A percentile compares a stretch with the other conserved stretches of the same genome.
Evolutionary conservation across 108 stramenopile species (phyloP).

Genomic region (Mayamaea pseudoterrestris): DNA sequence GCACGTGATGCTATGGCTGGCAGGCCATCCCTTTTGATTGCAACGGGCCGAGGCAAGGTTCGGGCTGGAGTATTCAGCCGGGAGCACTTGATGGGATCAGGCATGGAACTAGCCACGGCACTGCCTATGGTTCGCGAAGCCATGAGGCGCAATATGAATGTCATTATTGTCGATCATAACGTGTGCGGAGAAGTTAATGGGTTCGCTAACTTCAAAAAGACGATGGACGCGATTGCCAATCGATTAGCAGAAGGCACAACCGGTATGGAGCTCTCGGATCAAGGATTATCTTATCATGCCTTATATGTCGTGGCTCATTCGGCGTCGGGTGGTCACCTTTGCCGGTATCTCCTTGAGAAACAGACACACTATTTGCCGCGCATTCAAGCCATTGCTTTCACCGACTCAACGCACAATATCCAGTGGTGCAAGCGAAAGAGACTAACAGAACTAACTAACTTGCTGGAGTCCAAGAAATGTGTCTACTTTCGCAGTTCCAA

Average conservation of each 20-base stretch:
- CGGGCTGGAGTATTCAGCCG: constrained; percentile 65
- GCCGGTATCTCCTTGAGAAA: constrained; percentile 44
- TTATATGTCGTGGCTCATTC: constrained; percentile 65
- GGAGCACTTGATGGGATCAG: constrained; percentile 42
- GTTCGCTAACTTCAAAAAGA: constrained; percentile 43
- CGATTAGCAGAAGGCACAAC: constrained; percentile 3
- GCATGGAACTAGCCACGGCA: constrained; percentile 59
- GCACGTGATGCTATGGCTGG: neutral
- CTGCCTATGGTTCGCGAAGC: constrained; percentile 53
- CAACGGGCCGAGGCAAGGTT: constrained; percentile 70
- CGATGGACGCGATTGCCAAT: constrained; percentile 16
- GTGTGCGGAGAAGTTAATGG: constrained; percentile 47
- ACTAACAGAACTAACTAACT: constrained; percentile 4
- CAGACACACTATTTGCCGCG: constrained; percentile 36
- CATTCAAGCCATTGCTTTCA: constrained; percentile 67
- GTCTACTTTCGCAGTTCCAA: constrained; percentile 29
- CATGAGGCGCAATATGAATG: constrained; percentile 38
- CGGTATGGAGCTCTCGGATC: too few species aligned
- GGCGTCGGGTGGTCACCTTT: constrained; percentile 54
- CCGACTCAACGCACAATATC: constrained; percentile 77
- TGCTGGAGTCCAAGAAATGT: constrained; percentile 26
- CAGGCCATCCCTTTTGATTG: constrained; percentile 37
- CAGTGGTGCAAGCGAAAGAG: constrained; percentile 45
- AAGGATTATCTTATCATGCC: constrained; percentile 6
- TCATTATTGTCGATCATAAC: constrained; percentile 66